Evolutionary conservation across 2,329 filamentous ascomycete genomes (phyloP), one percentile per base, ranked within the genome.

Genomic region (Alternaria sp.): DNA sequence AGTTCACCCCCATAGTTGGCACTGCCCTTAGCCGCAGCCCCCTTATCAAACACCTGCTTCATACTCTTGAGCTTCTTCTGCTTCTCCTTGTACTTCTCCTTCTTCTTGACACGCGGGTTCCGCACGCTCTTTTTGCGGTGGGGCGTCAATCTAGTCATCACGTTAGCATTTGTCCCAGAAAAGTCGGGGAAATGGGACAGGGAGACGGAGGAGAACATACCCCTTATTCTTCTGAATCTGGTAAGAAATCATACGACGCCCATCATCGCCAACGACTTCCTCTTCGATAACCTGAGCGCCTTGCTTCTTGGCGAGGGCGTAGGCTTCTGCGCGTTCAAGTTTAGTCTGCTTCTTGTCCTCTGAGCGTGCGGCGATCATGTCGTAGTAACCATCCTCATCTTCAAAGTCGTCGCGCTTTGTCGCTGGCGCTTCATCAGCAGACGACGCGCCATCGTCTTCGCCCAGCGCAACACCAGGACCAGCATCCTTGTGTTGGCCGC

Each of bases 211-310:
- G 5, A 28, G 8, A 9, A 49, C 19, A 52, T 50, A 30, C 57
- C 96, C 96, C 87, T 97, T 97, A 83, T 99, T 99, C 88, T 98
- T 97, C 83, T 94, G 89, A 76, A 99, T 99, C 71, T 90, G 88
- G 82, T 97, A 98, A 17, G 89, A 92, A 79, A 99, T 97, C 81
- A 93, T 93, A 64, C 96, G 86, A 83, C 97, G 97, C 64, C 94
- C 95, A 73, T 97, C 93, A 61, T 89, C 84, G 45, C 91, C 93
- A 46, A 97, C 80, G 73, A 87, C 85, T 75, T 92, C 90, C 64
- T 88, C 85, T 70, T 90, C 86, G 1, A 91, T 84, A 2, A 91
- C 90, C 61, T 86, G 86, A 17, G 84, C 88, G 21, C 87, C 87
- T 69, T 86, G 81, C 52, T 83, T 79, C n/a, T 84, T 84, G 1